These are phyloP conservation scores for Suillus luteus DNA, from an alignment of 768 basidiomycete genomes.

Conservation along the genomic window DNA sequence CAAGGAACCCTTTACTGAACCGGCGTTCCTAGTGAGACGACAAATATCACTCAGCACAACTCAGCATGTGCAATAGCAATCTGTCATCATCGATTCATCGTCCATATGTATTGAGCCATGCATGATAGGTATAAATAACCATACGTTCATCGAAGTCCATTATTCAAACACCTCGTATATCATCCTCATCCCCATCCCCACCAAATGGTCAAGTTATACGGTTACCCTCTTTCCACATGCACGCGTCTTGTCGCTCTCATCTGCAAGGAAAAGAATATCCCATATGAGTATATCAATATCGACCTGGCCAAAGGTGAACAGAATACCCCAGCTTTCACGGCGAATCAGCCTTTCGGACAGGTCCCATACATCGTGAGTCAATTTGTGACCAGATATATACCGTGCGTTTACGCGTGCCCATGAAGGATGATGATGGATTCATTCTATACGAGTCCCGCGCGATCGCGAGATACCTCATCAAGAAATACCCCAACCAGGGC, in stretches of 20 bases:
- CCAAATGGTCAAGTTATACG: slow-evolving; percentile 41
- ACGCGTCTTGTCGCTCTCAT: slow-evolving; percentile 53
- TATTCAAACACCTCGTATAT: too few relatives aligned
- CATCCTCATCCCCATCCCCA: too few relatives aligned
- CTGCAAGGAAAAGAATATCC: slow-evolving; percentile 53
- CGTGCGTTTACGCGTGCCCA: too few relatives aligned
- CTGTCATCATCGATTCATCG: too few relatives aligned
- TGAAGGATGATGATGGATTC: slow-evolving; percentile 61
- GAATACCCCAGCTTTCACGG: slow-evolving; percentile 45
- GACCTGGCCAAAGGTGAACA: slow-evolving; percentile 48
- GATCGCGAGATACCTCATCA: slow-evolving; percentile 58
- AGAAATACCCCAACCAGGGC: slow-evolving; percentile 55
- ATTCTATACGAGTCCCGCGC: slow-evolving; percentile 64
- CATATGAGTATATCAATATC: slow-evolving; percentile 51
- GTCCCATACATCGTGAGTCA: slow-evolving; percentile 44
- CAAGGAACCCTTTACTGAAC: too few relatives aligned
- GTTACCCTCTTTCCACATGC: slow-evolving; percentile 42
- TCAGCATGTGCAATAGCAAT: too few relatives aligned
- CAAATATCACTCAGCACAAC: too few relatives aligned
- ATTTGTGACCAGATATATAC: background rate
- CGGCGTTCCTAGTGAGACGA: too few relatives aligned
- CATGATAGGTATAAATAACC: too few relatives aligned
- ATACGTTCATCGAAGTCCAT: too few relatives aligned
- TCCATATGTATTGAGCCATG: too few relatives aligned
- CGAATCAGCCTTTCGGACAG: slow-evolving; percentile 61